Base-by-base conservation (phyloP, 1,139 yeast species). In the Magnusiomyces suaveolens region DNA sequence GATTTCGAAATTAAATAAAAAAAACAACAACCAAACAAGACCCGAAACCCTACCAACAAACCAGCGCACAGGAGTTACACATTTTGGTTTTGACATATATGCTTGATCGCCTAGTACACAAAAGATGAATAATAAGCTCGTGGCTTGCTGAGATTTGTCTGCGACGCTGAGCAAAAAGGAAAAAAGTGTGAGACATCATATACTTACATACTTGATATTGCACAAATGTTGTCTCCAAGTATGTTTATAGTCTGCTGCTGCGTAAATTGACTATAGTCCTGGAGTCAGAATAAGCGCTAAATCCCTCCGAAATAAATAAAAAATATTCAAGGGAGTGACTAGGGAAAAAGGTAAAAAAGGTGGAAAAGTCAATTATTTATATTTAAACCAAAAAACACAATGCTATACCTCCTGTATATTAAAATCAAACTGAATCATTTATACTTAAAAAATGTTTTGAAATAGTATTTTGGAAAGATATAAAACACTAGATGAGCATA, bases 171-270 rank as follows among this genome's bases (percentile, higher is more conserved):
- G 39, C 38, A 46, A 23, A 29, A 25, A 32, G 39, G 38, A 46
- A 46, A n/a, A n/a, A 32, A 32, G 49, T 46, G 49, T 46, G 49
- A 46, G 49, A 46, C 49, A 46, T 46, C 25, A 39, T 46, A 21
- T 24, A 46, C 49, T 46, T 46, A 46, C 49, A 29, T 12, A 32
- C 10, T 46, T 20, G 25, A 46, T 46, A 24, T 16, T 4, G 8
- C 18, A 14, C 10, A 46, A 25, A 20, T 46, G 24, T 24, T 21
- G 49, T 12, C 29, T 23, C 4, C 16, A 24, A 23, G 29, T 43
- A 16, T 38, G 16, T 38, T 38, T 12, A 38, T 38, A 38, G 41
- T 38, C 18, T n/a, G 33, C 12, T 29, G n/a, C n/a, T n/a, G n/a
- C n/a, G n/a, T n/a, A n/a, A n/a, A n/a, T n/a, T n/a, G n/a, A n/a